Conservation (phyloP, 1,284 basidiomycete genomes). For the Trametes versicolor region DNA sequence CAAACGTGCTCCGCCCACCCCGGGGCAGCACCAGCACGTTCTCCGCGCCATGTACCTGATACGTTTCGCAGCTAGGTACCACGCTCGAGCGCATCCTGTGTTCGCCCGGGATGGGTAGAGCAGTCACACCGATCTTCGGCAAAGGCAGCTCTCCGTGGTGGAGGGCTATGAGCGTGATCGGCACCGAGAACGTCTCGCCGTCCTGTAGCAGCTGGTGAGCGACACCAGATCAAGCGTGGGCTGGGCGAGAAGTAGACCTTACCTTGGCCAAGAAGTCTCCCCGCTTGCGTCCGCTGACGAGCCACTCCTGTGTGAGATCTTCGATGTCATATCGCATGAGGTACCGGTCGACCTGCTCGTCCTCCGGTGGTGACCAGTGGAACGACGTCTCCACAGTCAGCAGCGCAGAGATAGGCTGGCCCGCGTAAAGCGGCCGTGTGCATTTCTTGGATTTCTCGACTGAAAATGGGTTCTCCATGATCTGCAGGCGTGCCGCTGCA, state of each 20-base stretch:
- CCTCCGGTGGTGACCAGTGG: slow-evolving; percentile 70
- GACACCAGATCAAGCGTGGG: slow-evolving; percentile 18
- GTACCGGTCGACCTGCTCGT: slow-evolving; percentile 55
- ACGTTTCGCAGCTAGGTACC: slow-evolving; percentile 73
- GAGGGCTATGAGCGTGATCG: slow-evolving; percentile 79
- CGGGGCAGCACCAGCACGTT: slow-evolving; percentile 78
- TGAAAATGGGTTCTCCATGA: slow-evolving; percentile 51
- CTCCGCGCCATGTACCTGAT: slow-evolving; percentile 82
- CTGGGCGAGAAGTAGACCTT: slow-evolving; percentile 31
- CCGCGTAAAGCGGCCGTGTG: slow-evolving; percentile 69
- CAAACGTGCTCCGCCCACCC: slow-evolving; percentile 82
- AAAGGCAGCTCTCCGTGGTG: slow-evolving; percentile 79
- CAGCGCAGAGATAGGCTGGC: slow-evolving; percentile 76
- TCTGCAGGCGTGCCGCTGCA: slow-evolving; percentile 68
- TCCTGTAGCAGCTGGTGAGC: slow-evolving; percentile 53
- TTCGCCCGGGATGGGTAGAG: slow-evolving; percentile 61
- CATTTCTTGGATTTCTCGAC: slow-evolving; percentile 36
- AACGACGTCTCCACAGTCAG: slow-evolving; percentile 76
- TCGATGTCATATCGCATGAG: slow-evolving; percentile 80
- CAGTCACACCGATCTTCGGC: slow-evolving; percentile 72
- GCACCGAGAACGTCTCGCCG: slow-evolving; percentile 60
- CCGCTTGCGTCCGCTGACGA: slow-evolving; percentile 82
- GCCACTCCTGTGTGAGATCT: slow-evolving; percentile 81
- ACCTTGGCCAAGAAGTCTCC: slow-evolving; percentile 81
- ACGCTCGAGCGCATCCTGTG: slow-evolving; percentile 65